Evolutionary conservation across 176 grass and related monocot species (phyloP), one percentile per base, ranked within the genome.

Genomic region (Carex parvula): DNA sequence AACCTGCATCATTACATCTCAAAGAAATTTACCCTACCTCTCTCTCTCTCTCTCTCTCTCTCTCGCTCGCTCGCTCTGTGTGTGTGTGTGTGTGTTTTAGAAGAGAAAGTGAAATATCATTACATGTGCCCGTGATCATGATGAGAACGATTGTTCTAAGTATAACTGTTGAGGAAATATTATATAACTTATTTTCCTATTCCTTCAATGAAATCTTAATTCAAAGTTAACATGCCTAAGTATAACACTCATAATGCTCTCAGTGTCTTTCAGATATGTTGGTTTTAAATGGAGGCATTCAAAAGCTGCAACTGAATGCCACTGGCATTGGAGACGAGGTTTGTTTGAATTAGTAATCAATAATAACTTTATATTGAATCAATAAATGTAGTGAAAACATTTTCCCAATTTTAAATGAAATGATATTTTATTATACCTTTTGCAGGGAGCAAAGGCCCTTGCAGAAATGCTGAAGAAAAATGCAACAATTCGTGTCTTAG

Each of bases 231-330:
- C 17, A 48, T 84, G 67, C 73, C 89, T 78, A 78, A 91, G 87
- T 83, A 84, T 97, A 85, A 93, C 90, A 89, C 70, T 90, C 80
- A 95, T 81, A 81, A 84, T 91, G 67, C 80, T 90, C 91, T 87
- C 96, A 99, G 96, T 99, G 85, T 86, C 89, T 99, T 99, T 95
- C 93, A 91, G 95, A 94, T 90, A 91, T 98, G 86, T 86, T 98
- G 88, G 66, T 87, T 41, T 87, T 89, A 87, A 98, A 98, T 79
- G 83, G 82, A 80, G 92, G 95, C 64, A 91, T 98, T 88, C 87
- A 94, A 88, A 98, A 98, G 71, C 93, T 99, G 46, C 90, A 95
- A 60, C 84, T 99, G 65, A 95, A 95, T 84, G 92, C 93, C 87
- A 89, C 87, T 57, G 92, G 92, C 84, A 90, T 99, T 37, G 93